These are phyloP conservation scores for Wallacemonas sp. DNA, from an alignment of 208 protist species.

Conservation along the genomic window DNA sequence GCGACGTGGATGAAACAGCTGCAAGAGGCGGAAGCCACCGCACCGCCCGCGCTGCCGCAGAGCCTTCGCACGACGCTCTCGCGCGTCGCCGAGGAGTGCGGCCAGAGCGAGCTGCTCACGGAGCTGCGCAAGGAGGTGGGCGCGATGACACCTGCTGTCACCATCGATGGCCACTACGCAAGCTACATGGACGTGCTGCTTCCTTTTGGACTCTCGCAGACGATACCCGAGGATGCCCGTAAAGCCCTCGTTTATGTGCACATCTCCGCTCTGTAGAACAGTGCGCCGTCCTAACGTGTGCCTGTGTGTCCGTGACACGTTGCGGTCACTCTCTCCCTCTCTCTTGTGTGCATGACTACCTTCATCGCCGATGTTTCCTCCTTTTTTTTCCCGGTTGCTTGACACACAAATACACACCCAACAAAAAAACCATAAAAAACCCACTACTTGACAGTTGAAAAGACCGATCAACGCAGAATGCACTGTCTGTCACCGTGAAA, in stretches of 20 bases:
- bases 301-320: too few species aligned
- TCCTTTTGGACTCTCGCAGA: slow-evolving; percentile 34
- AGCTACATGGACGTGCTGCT: slow-evolving; percentile 32
- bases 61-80: background rate
- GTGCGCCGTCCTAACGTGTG: background rate
- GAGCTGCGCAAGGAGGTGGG: background rate
- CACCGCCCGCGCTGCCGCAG: background rate
- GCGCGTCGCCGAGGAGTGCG: background rate
- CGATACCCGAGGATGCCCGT: slow-evolving; percentile 12
- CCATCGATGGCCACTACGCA: slow-evolving; percentile 11
- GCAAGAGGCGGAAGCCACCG: background rate
- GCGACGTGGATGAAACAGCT: slow-evolving; percentile 20
- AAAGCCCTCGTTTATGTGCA: slow-evolving; percentile 39
- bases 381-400: too few species aligned
- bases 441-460: too few species aligned
- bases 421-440: too few species aligned
- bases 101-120: slow-evolving; percentile 1
- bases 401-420: too few species aligned
- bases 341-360: too few species aligned
- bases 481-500: too few species aligned
- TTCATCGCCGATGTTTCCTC: too few species aligned
- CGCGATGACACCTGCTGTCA: background rate
- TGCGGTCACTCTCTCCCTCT: slow-evolving; percentile 7
- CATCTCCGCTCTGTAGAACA: slow-evolving; percentile 13
- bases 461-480: too few species aligned